These are phyloP conservation scores for Paradendryphiella salina DNA, from an alignment of 2,329 filamentous ascomycete genomes.

Conservation along the genomic window DNA sequence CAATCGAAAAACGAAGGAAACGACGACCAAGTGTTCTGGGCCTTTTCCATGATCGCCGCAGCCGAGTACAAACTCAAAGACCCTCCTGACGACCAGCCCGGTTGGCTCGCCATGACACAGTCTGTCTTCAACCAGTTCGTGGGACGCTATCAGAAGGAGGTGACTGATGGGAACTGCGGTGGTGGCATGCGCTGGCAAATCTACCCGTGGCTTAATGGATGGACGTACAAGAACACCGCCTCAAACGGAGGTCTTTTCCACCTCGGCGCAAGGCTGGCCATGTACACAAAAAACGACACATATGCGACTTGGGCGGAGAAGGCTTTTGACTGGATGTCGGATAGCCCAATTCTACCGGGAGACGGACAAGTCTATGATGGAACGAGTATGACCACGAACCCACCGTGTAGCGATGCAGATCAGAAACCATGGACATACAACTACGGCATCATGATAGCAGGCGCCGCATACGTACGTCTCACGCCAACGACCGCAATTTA, in stretches of 20 bases:
- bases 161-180: slow-evolving; percentile 30
- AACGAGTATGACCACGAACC: slow-evolving; percentile 22
- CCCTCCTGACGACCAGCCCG: slow-evolving; percentile 46
- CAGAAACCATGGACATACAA: slow-evolving; percentile 45
- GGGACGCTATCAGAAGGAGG: slow-evolving; percentile 37
- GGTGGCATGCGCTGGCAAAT: slow-evolving; percentile 48
- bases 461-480: slow-evolving; percentile 36
- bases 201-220: slow-evolving; percentile 42
- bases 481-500: too few species aligned
- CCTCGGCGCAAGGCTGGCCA: slow-evolving; percentile 44
- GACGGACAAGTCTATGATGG: slow-evolving; percentile 39
- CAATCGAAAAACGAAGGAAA: slow-evolving; percentile 54
- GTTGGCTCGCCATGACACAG: slow-evolving; percentile 51
- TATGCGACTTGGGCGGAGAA: slow-evolving; percentile 45
- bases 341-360: slow-evolving; percentile 30
- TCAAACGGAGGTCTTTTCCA: slow-evolving; percentile 48
- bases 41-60: slow-evolving; percentile 59
- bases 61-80: slow-evolving; percentile 56
- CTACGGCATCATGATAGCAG: slow-evolving; percentile 44
- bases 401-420: slow-evolving; percentile 36
- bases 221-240: slow-evolving; percentile 47
- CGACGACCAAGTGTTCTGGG: slow-evolving; percentile 64
- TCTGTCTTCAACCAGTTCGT: slow-evolving; percentile 47
- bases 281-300: slow-evolving; percentile 44
- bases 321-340: slow-evolving; percentile 42